These are phyloP conservation scores for Stephanodiscus minutulus DNA, from an alignment of 108 stramenopile genomes.

Conservation along the genomic window DNA sequence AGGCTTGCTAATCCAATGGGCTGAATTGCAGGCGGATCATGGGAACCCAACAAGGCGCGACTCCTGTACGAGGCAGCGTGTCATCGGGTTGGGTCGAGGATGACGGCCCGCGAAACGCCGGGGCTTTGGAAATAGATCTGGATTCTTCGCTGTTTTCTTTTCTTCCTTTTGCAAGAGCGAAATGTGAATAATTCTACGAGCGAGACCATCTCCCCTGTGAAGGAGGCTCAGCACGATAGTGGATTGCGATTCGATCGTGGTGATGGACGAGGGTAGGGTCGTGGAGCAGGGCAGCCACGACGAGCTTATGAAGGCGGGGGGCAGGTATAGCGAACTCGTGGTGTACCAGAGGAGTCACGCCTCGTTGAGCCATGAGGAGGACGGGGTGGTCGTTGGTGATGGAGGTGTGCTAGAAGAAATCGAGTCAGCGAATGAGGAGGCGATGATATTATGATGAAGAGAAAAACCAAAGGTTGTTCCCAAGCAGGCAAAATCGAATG, in stretches of 20 bases:
- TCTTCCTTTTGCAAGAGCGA: too few species aligned
- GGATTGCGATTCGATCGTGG: slow-evolving; percentile 61
- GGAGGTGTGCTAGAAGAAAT: too few species aligned
- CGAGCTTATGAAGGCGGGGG: slow-evolving; percentile 28
- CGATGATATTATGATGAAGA: too few species aligned
- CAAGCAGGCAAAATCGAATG: too few species aligned
- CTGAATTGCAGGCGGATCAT: slow-evolving; percentile 54
- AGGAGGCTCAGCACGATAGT: slow-evolving; percentile 70
- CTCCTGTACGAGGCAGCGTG: slow-evolving; percentile 59
- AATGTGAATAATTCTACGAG: slow-evolving; percentile 14
- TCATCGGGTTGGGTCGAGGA: slow-evolving; percentile 31
- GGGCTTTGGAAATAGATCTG: too few species aligned
- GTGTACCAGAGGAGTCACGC: too few species aligned
- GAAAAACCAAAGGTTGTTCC: too few species aligned
- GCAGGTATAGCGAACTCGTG: too few species aligned
- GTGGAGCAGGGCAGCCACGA: slow-evolving; percentile 52
- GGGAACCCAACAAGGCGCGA: slow-evolving; percentile 46
- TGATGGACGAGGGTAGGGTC: slow-evolving; percentile 58
- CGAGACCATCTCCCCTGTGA: slow-evolving; percentile 29
- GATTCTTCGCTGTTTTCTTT: neutral
- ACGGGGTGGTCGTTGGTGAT: too few species aligned
- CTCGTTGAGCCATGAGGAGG: too few species aligned
- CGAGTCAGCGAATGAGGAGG: too few species aligned
- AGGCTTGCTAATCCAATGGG: slow-evolving; percentile 62
- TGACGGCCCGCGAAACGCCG: neutral